phyloP scores from a whole-genome alignment of 306 rosid genomes.

The Luffa acutangula region DNA sequence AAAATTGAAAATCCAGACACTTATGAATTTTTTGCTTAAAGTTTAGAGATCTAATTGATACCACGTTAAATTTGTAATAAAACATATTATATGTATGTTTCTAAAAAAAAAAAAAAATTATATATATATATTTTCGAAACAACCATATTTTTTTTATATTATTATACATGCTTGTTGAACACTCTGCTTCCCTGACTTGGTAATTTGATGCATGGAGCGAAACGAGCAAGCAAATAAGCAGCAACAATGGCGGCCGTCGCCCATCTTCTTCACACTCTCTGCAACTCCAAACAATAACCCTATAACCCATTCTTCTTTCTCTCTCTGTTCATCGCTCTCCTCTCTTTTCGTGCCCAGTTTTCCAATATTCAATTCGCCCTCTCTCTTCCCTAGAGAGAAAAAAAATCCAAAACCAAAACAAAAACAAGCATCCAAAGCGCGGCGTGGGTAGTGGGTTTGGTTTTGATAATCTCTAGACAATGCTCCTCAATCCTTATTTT shows the following conservation, averaged over 20 bases:
- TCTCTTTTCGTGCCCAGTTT: background rate
- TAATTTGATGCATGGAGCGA: background rate
- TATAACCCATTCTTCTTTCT: background rate
- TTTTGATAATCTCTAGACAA: background rate
- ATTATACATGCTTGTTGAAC: background rate
- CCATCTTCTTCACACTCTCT: background rate
- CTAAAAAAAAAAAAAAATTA: too few species aligned
- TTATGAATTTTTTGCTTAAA: too few species aligned
- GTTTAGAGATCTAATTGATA: too few species aligned
- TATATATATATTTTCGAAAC: too few species aligned
- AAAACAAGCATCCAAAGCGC: conserved; percentile 1
- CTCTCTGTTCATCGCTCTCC: background rate
- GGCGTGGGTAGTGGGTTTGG: conserved; percentile 2
- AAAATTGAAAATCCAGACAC: too few species aligned
- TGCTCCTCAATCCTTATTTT: background rate
- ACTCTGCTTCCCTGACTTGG: background rate
- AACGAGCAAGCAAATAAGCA: background rate
- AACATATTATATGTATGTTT: too few species aligned
- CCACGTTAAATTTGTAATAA: too few species aligned
- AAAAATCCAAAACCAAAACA: background rate
- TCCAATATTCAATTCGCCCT: background rate
- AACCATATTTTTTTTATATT: too few species aligned
- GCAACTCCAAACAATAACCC: background rate
- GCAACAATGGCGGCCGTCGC: background rate
- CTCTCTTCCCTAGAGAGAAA: background rate